A percentile compares a stretch with the other conserved stretches of the same genome.
These are phyloP conservation scores for Penicillium waksmanii DNA, from an alignment of 495 filamentous ascomycete species.

Conservation along the genomic window DNA sequence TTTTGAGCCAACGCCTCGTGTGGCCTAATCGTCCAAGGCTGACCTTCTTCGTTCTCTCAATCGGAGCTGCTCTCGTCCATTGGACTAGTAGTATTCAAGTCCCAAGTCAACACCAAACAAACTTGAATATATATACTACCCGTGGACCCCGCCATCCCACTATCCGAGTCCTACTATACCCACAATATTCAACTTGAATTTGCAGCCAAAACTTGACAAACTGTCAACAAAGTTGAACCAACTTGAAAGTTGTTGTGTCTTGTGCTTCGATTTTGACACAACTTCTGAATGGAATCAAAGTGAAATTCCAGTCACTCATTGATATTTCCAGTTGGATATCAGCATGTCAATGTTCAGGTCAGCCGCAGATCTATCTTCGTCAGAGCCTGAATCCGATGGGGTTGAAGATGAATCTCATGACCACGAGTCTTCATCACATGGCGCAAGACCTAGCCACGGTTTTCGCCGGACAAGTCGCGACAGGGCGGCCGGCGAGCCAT, in stretches of 20 bases:
- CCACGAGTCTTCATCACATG: too few relatives aligned
- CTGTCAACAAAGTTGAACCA: not conserved
- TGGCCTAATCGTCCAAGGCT: constrained; percentile 15
- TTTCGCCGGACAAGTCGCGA: constrained; percentile 11
- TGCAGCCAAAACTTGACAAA: not conserved
- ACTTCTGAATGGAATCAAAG: not conserved
- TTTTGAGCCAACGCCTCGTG: constrained; percentile 11
- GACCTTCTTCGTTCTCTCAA: too few relatives aligned
- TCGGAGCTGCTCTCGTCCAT: not conserved
- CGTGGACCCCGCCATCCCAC: constrained; percentile 5
- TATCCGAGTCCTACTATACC: not conserved
- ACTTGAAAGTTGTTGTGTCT: not conserved
- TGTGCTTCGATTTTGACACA: not conserved
- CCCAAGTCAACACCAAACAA: not conserved
- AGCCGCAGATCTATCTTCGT: constrained; percentile 46
- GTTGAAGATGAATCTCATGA: constrained; percentile 19
- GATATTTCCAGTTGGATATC: constrained; percentile 4
- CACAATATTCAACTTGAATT: not conserved
- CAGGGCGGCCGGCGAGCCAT: constrained; percentile 9
- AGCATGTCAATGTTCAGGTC: constrained; percentile 53
- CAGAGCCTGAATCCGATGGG: constrained; percentile 37
- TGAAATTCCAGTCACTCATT: not conserved
- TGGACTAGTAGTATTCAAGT: not conserved
- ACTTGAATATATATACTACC: not conserved
- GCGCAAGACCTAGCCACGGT: not conserved